A percentile compares a stretch with the other conserved stretches of the same genome.
Evolutionary conservation across 805 yeast genomes (phyloP).

Genomic region (Starmera dryadoides): DNA sequence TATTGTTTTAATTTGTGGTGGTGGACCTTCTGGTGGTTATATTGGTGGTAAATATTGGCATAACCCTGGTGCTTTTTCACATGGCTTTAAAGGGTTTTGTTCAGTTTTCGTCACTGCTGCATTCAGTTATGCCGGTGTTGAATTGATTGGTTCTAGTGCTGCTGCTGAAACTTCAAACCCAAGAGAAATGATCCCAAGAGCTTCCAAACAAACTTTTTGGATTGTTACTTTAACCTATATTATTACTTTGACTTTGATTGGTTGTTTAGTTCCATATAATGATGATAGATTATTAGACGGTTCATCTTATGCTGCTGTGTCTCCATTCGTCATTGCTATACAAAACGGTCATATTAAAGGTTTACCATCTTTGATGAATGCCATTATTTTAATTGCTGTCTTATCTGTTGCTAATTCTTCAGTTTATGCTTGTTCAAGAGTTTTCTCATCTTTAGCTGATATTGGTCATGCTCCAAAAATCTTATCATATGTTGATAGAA

Average conservation of each 20-base stretch:
- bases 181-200: constrained; percentile 51
- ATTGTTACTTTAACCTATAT: constrained; percentile 60
- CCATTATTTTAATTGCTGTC: constrained; percentile 59
- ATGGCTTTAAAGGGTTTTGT: constrained; percentile 58
- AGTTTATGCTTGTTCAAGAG: constrained; percentile 63
- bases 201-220: constrained; percentile 69
- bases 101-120: constrained; percentile 63
- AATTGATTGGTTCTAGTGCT: constrained; percentile 59
- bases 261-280: constrained; percentile 48
- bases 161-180: constrained; percentile 72
- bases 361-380: constrained; percentile 65
- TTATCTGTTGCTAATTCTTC: constrained; percentile 71
- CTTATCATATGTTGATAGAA: constrained; percentile 64
- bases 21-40: constrained; percentile 46
- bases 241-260: constrained; percentile 47
- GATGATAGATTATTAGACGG: constrained; percentile 41
- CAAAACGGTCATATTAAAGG: constrained; percentile 58
- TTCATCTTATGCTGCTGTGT: constrained; percentile 47
- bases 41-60: constrained; percentile 55
- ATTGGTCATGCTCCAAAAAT: constrained; percentile 56
- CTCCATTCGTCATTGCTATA: constrained; percentile 73
- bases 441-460: constrained; percentile 58
- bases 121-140: constrained; percentile 61
- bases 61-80: constrained; percentile 56
- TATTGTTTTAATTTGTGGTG: constrained; percentile 47